Base-by-base conservation (phyloP, 306 rosid species). In the Geum urbanum region DNA sequence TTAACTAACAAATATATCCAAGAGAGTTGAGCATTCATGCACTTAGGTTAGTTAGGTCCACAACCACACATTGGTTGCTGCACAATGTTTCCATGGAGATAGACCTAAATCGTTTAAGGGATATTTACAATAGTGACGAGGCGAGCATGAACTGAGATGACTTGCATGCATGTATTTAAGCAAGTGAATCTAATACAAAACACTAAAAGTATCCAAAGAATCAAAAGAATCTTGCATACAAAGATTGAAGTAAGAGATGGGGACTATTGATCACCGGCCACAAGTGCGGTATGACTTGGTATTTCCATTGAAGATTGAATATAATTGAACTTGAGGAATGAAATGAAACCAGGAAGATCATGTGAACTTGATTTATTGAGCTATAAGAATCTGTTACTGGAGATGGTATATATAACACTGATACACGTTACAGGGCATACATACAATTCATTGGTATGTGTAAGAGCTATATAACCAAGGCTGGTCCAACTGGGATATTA, bases 401-500 rank as follows among this genome's bases (percentile, higher is more conserved):
- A 54, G 20, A 53, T 9, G 73, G 64, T 22, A 45, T 43, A 27
- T 44, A 45, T 43, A 45, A 37, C 44, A 16, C 5, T 16, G 65
- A 55, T 70, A 44, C 44, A 24, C 7, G 12, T 24, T 70, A 70
- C 54, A 70, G 9, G 74, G 37, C 27, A 12, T 44, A 70, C 54
- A 44, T 44, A 70, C 54, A 44, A 70, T 22, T 20, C 41, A 13
- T 40, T 57, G 12, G 39, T 15, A 39, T 6, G 18, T 20, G 47
- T 45, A 9, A 19, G 15, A 24, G 45, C 32, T 44, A 24, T 44
- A 24, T 55, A 56, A 60, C 74, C 75, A 47, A 18, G n/a, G 47
- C 32, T 24, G 75, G 77, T 54, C 66, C 58, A 46, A 71, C 59
- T 40, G 81, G 74, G 76, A 78, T 68, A 53, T 51, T 51, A 57